Conservation (phyloP, 2,329 filamentous ascomycete species). For the Leptographium flavum region DNA sequence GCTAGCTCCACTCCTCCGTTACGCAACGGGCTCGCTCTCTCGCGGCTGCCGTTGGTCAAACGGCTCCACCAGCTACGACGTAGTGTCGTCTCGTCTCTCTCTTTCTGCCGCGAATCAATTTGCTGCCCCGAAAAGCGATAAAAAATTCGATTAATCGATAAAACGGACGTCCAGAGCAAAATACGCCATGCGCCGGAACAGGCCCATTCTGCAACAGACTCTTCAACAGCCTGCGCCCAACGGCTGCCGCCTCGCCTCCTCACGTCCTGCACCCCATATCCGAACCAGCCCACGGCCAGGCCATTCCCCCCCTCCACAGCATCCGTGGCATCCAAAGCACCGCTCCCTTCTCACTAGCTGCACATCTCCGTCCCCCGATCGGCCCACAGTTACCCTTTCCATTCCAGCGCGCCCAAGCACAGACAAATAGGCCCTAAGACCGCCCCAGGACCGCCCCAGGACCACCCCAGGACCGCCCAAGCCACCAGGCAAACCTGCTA, state of each 20-base stretch:
- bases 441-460: too few species aligned
- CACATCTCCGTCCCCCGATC: conserved; percentile 8
- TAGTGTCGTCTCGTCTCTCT: not conserved
- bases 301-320: not conserved
- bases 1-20: conserved; percentile 6
- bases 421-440: not conserved
- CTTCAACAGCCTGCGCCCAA: not conserved
- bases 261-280: not conserved
- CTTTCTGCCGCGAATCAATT: not conserved
- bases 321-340: conserved; percentile 1
- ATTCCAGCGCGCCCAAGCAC: conserved; percentile 1
- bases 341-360: conserved; percentile 6
- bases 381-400: conserved; percentile 13
- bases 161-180: not conserved
- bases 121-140: not conserved
- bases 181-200: too few species aligned
- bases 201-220: not conserved
- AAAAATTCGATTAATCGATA: too few species aligned
- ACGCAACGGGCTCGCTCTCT: conserved; percentile 6
- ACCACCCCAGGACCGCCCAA: too few species aligned
- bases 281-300: not conserved
- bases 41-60: not conserved
- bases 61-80: not conserved
- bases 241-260: not conserved
- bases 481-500: too few species aligned